Base-by-base conservation (phyloP, 768 basidiomycete genomes). In the Sporobolomyces roseus region DNA sequence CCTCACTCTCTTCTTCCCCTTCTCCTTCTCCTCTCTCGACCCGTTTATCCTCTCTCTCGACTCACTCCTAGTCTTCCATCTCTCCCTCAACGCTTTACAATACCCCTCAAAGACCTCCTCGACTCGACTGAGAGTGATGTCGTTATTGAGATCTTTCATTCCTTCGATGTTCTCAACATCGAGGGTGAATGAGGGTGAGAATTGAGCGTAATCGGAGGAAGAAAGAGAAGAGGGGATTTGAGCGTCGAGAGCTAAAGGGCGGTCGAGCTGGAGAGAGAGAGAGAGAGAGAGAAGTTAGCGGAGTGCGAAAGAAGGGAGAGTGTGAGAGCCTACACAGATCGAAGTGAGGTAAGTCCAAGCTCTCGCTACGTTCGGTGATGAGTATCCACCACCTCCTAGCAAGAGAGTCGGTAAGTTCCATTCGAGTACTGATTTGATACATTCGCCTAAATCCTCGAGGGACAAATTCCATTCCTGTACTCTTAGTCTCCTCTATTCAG, bases 261-360 rank as follows among this genome's bases (percentile, higher is more conserved):
- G n/a, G n/a, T n/a, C n/a, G 25, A 12, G 41, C n/a, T 13, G 72
- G 63, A 3, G 65, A 10, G 41, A 65, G 54, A 0, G 63, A 55
- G 13, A 56, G 59, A 4, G 23, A 25, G 30, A 74, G 60, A 63
- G 71, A 23, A 32, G 52, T 86, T 70, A 73, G 90, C 87, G 38
- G 84, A 84, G 7, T 88, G 79, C 0, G 87, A 86, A 0, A 90
- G 93, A 21, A 92, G 79, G 73, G 21, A 27, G 3, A 29, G 4
- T 3, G 27, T 49, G n/a, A n/a, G n/a, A 32, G 64, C 88, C 69
- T 73, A 91, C 89, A 33, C 85, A 84, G 6, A 89, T 79, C 0
- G 88, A 87, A 1, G 92, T 94, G 23, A 93, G 79, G 74, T 86
- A 86, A 1, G 90, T 82, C 91, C 91, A 96, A 0, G 90, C 89